Base-by-base conservation (phyloP, 331 rosid species). In the Telfairia occidentalis region DNA sequence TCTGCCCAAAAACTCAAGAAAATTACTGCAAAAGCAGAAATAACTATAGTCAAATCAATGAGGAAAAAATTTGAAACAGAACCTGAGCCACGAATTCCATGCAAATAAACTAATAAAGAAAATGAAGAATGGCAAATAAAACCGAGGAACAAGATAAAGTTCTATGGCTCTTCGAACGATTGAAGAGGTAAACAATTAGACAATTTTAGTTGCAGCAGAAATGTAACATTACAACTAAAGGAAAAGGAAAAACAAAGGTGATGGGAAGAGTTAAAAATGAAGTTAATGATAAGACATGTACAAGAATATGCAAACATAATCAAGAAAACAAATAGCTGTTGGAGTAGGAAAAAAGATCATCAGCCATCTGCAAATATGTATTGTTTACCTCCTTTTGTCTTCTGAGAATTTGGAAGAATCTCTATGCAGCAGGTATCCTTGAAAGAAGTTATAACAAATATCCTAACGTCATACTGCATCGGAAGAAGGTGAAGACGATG, bases 1-100 rank as follows among this genome's bases (percentile, higher is more conserved):
- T 92, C 97, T 29, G 98, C 98, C 98, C 97, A 93, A 86, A 93
- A 91, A 78, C 98, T 91, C 82, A 93, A 80, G 82, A 81, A 85
- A 83, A 93, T 85, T 73, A 81, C 97, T 92, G 89, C 89, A 77
- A 59, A 81, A 57, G 48, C n/a, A 66, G 58, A 37, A 37, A 30
- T 34, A 54, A 10, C 24, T 8, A 57, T 23, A 60, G 66, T 26
- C 45, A 50, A 70, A 12, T 9, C 9, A 9, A 34, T 21, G 42
- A 9, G 49, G 24, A 50, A 12, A 43, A 13, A 77, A 48, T 32
- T 3, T 3, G 5, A 63, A 19, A 9, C 9, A 21, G 29, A 50
- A 21, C 11, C 34, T 9, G 37, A 35, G 52, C 48, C 15, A 43
- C 9, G 28, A 6, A 7, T 5, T 38, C 26, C 3, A 61, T 61